Conservation (phyloP, 1,284 basidiomycete species). For the Tranzscheliella williamsii region DNA sequence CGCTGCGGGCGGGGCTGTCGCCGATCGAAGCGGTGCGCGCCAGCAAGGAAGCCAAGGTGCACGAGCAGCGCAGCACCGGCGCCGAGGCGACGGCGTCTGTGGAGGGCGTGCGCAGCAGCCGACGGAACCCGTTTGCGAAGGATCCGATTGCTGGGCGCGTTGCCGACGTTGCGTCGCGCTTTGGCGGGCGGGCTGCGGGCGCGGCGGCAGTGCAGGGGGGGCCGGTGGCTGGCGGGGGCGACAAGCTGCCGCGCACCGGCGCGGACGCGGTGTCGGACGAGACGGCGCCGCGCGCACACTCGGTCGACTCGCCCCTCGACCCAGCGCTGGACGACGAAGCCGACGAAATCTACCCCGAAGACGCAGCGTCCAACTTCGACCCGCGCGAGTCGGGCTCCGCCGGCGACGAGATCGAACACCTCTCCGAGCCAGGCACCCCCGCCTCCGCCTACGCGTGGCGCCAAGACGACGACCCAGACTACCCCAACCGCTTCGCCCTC, state of each 20-base stretch:
- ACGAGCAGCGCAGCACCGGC: no score
- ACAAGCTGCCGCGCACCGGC: background rate
- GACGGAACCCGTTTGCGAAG: slow-evolving; percentile 45
- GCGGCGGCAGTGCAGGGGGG: no score
- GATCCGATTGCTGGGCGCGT: slow-evolving; percentile 44
- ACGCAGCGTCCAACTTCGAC: slow-evolving; percentile 44
- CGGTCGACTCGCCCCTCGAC: slow-evolving; percentile 5
- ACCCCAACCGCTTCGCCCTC: slow-evolving; percentile 11
- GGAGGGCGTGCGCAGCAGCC: background rate
- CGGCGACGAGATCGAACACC: background rate
- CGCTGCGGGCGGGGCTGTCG: slow-evolving; percentile 18
- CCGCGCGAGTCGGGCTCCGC: background rate
- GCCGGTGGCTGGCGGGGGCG: background rate
- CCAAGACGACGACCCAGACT: background rate
- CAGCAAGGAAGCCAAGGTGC: slow-evolving; percentile 9
- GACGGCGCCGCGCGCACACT: background rate
- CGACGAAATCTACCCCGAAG: slow-evolving; percentile 52
- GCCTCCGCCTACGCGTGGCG: background rate
- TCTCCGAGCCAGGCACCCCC: background rate
- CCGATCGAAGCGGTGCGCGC: slow-evolving; percentile 26
- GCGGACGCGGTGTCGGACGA: background rate
- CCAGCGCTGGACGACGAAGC: slow-evolving; percentile 4
- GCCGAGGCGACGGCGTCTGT: background rate
- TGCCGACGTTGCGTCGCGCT: slow-evolving; percentile 38
- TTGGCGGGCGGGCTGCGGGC: slow-evolving; percentile 23